These are phyloP conservation scores for Allium sativum DNA, from an alignment of 106 monocot genomes.

Conservation along the genomic window DNA sequence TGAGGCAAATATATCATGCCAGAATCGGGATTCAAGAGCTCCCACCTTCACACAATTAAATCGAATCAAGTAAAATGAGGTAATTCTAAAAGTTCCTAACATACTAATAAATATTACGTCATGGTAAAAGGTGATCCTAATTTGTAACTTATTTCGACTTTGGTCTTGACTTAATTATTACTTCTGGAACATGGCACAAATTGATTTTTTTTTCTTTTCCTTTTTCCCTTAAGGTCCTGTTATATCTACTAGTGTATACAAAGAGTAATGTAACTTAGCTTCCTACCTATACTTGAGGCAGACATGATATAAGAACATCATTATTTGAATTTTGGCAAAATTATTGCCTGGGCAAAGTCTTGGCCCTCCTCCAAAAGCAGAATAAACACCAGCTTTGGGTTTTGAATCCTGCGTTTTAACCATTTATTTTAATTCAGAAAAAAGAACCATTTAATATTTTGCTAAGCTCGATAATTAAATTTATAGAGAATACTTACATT, in stretches of 20 bases:
- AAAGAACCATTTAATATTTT: background rate
- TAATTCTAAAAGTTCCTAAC: background rate
- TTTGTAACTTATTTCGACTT: background rate
- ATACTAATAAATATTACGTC: background rate
- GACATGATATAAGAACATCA: slow-evolving; percentile 26
- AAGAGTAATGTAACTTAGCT: background rate
- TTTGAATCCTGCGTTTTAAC: slow-evolving; percentile 13
- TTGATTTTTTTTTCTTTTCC: too few species aligned
- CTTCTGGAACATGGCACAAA: background rate
- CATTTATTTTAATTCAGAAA: background rate
- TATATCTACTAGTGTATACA: background rate
- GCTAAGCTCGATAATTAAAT: background rate
- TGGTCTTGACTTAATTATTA: too few species aligned
- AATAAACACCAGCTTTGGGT: slow-evolving; percentile 19
- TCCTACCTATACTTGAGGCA: slow-evolving; percentile 26
- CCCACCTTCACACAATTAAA: slow-evolving; percentile 15
- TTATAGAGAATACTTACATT: slow-evolving; percentile 13
- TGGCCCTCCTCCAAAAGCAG: slow-evolving; percentile 17
- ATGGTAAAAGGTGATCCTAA: background rate
- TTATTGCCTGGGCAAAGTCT: slow-evolving; percentile 31
- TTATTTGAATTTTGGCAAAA: slow-evolving; percentile 23
- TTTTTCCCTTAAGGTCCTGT: background rate
- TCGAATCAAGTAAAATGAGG: background rate
- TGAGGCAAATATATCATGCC: slow-evolving; percentile 15
- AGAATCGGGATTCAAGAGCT: slow-evolving; percentile 25